phyloP scores from a whole-genome alignment of 169 alveolate genomes.

The Plasmodium relictum region DNA sequence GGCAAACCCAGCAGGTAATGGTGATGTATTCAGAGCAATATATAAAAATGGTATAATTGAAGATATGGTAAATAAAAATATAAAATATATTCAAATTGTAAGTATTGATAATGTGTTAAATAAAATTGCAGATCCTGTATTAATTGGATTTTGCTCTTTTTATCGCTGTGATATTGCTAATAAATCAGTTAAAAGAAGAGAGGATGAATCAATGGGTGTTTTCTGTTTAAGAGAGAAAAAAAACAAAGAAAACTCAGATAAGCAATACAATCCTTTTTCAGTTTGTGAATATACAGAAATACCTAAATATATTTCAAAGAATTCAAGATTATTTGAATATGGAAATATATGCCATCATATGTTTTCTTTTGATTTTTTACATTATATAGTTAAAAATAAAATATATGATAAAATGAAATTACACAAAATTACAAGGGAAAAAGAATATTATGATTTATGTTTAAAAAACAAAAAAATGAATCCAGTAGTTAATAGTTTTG shows the following conservation, averaged over 20 bases:
- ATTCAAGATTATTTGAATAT: constrained; percentile 55
- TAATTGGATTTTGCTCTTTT: constrained; percentile 51
- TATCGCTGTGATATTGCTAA: constrained; percentile 62
- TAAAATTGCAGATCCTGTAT: constrained; percentile 72
- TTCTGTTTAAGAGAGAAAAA: constrained; percentile 29
- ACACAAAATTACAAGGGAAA: constrained; percentile 79
- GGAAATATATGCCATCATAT: constrained; percentile 87
- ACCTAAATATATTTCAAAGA: constrained; percentile 20
- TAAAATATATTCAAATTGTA: constrained; percentile 59
- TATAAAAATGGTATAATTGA: constrained; percentile 46
- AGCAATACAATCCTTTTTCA: constrained; percentile 3
- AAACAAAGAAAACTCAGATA: neutral
- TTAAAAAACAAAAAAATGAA: constrained; percentile 8
- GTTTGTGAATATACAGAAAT: constrained; percentile 77
- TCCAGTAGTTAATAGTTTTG: constrained; percentile 34
- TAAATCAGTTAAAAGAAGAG: constrained; percentile 48
- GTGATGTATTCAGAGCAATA: constrained; percentile 80
- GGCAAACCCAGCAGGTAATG: constrained; percentile 83
- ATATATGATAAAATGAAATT: constrained; percentile 77
- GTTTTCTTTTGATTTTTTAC: constrained; percentile 78
- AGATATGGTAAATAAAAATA: constrained; percentile 42
- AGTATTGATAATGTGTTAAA: constrained; percentile 74
- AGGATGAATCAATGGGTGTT: constrained; percentile 42
- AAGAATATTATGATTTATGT: constrained; percentile 19
- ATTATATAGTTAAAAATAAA: constrained; percentile 72